Percentiles rank a stretch among this genome's conserved stretches.
phyloP scores from a whole-genome alignment of 495 filamentous ascomycete species.

The Talaromyces wortmannii region DNA sequence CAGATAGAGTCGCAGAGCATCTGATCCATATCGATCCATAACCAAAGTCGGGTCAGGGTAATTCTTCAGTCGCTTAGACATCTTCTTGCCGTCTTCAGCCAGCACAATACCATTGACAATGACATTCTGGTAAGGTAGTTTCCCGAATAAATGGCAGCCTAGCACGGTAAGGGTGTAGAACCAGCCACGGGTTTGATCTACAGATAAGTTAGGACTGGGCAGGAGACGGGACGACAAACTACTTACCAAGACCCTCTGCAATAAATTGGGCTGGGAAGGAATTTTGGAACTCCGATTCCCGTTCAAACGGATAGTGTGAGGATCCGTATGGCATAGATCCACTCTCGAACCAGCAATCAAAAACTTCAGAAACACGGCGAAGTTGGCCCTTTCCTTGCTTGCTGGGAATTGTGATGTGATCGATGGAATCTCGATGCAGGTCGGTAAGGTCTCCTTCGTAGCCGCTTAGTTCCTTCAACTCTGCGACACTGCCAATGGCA shows the following conservation, averaged over 20 bases:
- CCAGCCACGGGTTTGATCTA: slow-evolving; percentile 93
- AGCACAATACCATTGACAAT: slow-evolving; percentile 96
- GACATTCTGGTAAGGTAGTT: slow-evolving; percentile 90
- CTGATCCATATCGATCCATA: slow-evolving; percentile 85
- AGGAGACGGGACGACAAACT: neutral
- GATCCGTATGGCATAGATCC: slow-evolving; percentile 96
- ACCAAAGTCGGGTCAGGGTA: slow-evolving; percentile 86
- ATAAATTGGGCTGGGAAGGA: slow-evolving; percentile 95
- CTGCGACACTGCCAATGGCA: slow-evolving; percentile 78
- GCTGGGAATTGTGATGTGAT: slow-evolving; percentile 93
- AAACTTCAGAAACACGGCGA: slow-evolving; percentile 80
- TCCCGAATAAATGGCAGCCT: slow-evolving; percentile 84
- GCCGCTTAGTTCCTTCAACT: slow-evolving; percentile 82
- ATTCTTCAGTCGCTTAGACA: slow-evolving; percentile 97
- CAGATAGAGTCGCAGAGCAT: slow-evolving; percentile 88
- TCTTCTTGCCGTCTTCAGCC: slow-evolving; percentile 96
- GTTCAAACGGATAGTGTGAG: slow-evolving; percentile 92
- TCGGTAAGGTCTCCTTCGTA: slow-evolving; percentile 81
- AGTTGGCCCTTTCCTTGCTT: slow-evolving; percentile 82
- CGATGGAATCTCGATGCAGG: slow-evolving; percentile 90
- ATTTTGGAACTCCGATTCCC: slow-evolving; percentile 66
- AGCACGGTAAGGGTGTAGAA: slow-evolving; percentile 93
- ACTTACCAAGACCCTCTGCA: slow-evolving; percentile 66
- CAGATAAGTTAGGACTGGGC: neutral
- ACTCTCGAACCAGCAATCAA: slow-evolving; percentile 96